A percentile compares a stretch with the other conserved stretches of the same genome.
phyloP scores from a whole-genome alignment of 192 early-diverging fungal species.

The Spizellomyces sp. region DNA sequence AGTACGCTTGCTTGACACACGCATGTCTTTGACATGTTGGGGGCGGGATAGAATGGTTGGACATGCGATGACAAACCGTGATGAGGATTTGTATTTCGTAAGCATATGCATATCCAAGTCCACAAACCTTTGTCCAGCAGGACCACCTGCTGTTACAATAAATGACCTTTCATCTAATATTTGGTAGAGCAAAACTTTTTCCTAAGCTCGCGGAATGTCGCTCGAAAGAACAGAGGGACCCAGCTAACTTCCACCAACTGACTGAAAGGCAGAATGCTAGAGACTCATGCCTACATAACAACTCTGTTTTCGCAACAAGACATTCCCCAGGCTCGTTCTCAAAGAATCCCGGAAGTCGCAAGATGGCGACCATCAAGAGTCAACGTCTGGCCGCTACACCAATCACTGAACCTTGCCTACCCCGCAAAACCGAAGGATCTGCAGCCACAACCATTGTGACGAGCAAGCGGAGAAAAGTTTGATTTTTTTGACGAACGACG shows the following conservation, averaged over 20 bases:
- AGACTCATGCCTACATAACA: conserved; percentile 68
- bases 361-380: background rate
- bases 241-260: background rate
- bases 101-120: too few species aligned
- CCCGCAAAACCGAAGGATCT: conserved; percentile 46
- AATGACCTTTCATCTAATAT: too few species aligned
- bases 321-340: conserved; percentile 91
- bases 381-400: background rate
- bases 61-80: too few species aligned
- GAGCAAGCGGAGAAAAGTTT: background rate
- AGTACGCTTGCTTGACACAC: too few species aligned
- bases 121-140: too few species aligned
- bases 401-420: background rate
- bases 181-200: too few species aligned
- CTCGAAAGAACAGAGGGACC: conserved; percentile 14
- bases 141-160: too few species aligned
- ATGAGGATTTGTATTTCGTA: too few species aligned
- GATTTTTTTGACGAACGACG: background rate
- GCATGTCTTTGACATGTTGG: too few species aligned
- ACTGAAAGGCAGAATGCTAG: background rate
- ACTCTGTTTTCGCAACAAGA: conserved; percentile 82
- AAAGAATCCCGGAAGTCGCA: conserved; percentile 91
- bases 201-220: conserved; percentile 76
- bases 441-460: conserved; percentile 37
- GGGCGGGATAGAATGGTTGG: too few species aligned